phyloP scores from a whole-genome alignment of 495 filamentous ascomycete species.

The Podospora tetraspora region DNA sequence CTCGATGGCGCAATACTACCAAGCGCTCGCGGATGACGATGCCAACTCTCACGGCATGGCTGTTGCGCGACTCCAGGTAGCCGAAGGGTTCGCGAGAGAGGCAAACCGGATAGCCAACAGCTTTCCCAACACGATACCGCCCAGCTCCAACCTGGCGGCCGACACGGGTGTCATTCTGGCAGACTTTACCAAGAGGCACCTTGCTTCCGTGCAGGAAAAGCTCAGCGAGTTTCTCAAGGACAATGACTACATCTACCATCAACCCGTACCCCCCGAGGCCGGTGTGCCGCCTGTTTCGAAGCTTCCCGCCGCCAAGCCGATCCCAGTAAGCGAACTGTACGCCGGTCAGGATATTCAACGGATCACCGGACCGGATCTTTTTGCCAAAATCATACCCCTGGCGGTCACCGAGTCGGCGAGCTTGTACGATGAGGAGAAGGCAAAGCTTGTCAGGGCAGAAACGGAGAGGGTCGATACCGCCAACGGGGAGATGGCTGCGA shows the following conservation, averaged over 20 bases:
- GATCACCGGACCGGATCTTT: constrained; percentile 95
- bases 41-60: constrained; percentile 81
- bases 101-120: constrained; percentile 70
- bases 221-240: constrained; percentile 74
- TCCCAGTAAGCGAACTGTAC: constrained; percentile 93
- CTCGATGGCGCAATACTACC: constrained; percentile 88
- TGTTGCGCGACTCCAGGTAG: constrained; percentile 75
- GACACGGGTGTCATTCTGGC: constrained; percentile 69
- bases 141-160: constrained; percentile 74
- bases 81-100: constrained; percentile 68
- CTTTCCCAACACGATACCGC: constrained; percentile 73
- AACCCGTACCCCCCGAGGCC: constrained; percentile 79
- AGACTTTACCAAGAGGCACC: constrained; percentile 78
- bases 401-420: constrained; percentile 95
- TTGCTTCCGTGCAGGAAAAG: constrained; percentile 73
- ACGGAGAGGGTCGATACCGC: constrained; percentile 86
- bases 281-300: constrained; percentile 77
- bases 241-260: constrained; percentile 98
- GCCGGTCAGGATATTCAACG: constrained; percentile 94
- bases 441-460: constrained; percentile 89
- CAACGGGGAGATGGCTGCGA: constrained; percentile 92
- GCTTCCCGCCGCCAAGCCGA: constrained; percentile 93
- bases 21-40: constrained; percentile 87
- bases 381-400: constrained; percentile 93
- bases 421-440: constrained; percentile 97